These are phyloP conservation scores for Torulaspora maleeae DNA, from an alignment of 805 yeast genomes.

Conservation along the genomic window DNA sequence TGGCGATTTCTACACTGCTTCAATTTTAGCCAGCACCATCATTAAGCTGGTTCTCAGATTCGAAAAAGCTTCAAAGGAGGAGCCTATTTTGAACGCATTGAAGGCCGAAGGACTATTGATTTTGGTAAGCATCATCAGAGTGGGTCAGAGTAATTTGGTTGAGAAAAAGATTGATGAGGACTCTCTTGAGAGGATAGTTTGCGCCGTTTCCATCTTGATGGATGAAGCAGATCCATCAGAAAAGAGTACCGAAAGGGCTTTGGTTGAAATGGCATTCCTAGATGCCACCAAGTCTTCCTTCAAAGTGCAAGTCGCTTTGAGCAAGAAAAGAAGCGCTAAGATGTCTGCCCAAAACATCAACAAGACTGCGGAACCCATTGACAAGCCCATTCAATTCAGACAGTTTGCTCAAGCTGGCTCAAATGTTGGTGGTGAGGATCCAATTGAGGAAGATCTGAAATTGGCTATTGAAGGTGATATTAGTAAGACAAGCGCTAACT, in stretches of 20 bases:
- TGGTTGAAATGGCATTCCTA: conserved; percentile 64
- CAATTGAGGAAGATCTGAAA: conserved; percentile 54
- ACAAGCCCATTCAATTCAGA: conserved; percentile 72
- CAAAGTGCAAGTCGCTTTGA: conserved; percentile 58
- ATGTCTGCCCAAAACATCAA: conserved; percentile 53
- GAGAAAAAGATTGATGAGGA: conserved; percentile 88
- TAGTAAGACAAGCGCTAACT: conserved; percentile 48
- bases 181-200: conserved; percentile 86
- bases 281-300: conserved; percentile 86
- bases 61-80: conserved; percentile 50
- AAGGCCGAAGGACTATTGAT: conserved; percentile 93
- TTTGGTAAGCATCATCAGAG: conserved; percentile 86
- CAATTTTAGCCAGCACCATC: conserved; percentile 81
- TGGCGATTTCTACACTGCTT: conserved; percentile 88
- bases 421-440: conserved; percentile 38
- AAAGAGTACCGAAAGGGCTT: conserved; percentile 37
- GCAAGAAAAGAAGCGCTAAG: conserved; percentile 54
- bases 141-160: conserved; percentile 68
- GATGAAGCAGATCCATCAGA: conserved; percentile 52
- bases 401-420: conserved; percentile 56
- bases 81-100: conserved; percentile 67
- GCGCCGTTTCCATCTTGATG: conserved; percentile 72
- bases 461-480: conserved; percentile 44
- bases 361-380: conserved; percentile 68
- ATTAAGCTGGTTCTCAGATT: conserved; percentile 82